Conservation (phyloP, 306 rosid species). For the Rubus parviflorus region DNA sequence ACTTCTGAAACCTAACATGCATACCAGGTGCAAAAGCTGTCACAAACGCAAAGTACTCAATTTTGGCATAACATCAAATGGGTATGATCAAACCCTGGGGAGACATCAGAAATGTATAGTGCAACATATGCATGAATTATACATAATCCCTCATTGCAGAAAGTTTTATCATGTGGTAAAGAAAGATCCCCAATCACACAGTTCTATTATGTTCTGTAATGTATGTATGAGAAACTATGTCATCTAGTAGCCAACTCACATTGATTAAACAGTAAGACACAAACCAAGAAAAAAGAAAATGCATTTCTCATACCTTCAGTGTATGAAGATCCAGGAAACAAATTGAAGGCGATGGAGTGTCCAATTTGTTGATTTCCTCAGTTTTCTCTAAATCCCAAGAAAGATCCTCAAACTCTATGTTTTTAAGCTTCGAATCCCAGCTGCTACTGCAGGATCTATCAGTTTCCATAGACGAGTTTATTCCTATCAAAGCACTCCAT, state of each 20-base stretch:
- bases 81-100: neutral
- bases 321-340: constrained; percentile 90
- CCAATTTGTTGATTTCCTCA: constrained; percentile 49
- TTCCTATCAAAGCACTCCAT: constrained; percentile 76
- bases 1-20: constrained; percentile 14
- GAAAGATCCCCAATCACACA: neutral
- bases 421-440: constrained; percentile 53
- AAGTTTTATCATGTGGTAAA: neutral
- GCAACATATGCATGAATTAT: neutral
- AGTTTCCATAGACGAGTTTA: constrained; percentile 46
- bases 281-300: neutral
- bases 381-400: constrained; percentile 42
- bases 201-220: neutral
- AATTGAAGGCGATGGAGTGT: constrained; percentile 70
- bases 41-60: constrained; percentile 1
- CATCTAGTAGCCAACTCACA: neutral
- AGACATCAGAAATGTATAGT: neutral
- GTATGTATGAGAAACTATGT: neutral
- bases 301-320: constrained; percentile 61
- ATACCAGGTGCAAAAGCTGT: neutral
- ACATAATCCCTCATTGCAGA: neutral
- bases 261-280: neutral
- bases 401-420: constrained; percentile 33
- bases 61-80: neutral
- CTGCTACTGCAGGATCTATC: constrained; percentile 30